Evolutionary conservation across 345 rosid species (phyloP).

Genomic region (Heritiera fomes): DNA sequence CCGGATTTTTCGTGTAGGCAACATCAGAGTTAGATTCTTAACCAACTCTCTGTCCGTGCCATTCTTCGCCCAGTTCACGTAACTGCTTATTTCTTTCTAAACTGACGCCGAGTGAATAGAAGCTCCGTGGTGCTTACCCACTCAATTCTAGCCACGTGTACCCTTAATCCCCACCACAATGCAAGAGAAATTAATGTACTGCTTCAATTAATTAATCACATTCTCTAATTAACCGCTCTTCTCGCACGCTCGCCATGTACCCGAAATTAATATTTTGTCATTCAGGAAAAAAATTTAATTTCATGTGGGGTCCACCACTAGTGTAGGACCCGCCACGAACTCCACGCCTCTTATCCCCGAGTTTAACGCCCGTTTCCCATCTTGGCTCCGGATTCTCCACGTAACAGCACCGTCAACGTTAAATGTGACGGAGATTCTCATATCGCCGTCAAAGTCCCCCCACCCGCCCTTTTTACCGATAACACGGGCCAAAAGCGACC

Average conservation of each 20-base stretch:
- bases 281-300: too few relatives aligned
- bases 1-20: neutral
- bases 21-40: neutral
- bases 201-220: neutral
- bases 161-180: neutral
- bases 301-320: constrained; percentile 28
- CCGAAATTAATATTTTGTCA: too few relatives aligned
- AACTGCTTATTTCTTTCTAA: constrained; percentile 18
- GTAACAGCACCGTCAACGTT: constrained; percentile 23
- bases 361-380: constrained; percentile 25
- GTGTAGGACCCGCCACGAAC: constrained; percentile 11
- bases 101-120: constrained; percentile 22
- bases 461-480: constrained; percentile 18
- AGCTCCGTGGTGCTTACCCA: constrained; percentile 1
- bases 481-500: constrained; percentile 39
- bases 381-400: constrained; percentile 19
- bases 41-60: neutral
- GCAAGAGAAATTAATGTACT: neutral
- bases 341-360: neutral
- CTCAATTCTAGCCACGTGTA: constrained; percentile 17
- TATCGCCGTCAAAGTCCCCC: constrained; percentile 24
- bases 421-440: constrained; percentile 28
- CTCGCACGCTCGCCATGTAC: constrained; percentile 14
- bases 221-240: neutral
- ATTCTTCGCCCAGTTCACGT: neutral